Conservation (phyloP, 495 filamentous ascomycete genomes). For the Podospora tetraspora region DNA sequence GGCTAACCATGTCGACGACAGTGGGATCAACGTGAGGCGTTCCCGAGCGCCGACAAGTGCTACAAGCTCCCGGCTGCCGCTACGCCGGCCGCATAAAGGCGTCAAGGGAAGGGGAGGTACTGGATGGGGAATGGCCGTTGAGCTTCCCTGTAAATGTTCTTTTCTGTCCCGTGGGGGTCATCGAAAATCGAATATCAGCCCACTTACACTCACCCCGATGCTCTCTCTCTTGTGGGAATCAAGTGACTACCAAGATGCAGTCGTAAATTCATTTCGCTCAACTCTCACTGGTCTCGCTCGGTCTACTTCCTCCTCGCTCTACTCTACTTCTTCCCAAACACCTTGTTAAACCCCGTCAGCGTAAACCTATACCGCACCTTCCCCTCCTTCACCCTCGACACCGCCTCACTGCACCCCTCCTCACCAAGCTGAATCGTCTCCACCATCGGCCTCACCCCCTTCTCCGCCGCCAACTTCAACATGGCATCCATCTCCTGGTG, state of each 20-base stretch:
- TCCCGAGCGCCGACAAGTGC: neutral
- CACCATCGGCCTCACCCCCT: slow-evolving; percentile 66
- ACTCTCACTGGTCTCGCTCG: neutral
- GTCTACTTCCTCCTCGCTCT: slow-evolving; percentile 6
- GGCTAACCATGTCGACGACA: neutral
- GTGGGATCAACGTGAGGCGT: slow-evolving; percentile 5
- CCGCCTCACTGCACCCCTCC: slow-evolving; percentile 66
- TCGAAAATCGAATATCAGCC: neutral
- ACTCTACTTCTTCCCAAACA: slow-evolving; percentile 24
- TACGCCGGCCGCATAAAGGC: neutral
- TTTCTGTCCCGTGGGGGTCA: neutral
- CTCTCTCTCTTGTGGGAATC: neutral
- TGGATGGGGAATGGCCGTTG: neutral
- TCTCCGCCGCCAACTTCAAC: slow-evolving; percentile 69
- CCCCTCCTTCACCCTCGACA: slow-evolving; percentile 61
- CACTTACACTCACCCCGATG: neutral
- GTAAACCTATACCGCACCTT: slow-evolving; percentile 53
- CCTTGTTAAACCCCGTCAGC: slow-evolving; percentile 46
- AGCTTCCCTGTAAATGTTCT: neutral
- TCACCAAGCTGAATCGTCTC: slow-evolving; percentile 65
- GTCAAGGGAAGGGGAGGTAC: neutral
- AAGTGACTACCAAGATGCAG: neutral
- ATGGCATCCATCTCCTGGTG: slow-evolving; percentile 67
- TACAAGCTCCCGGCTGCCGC: slow-evolving; percentile 1
- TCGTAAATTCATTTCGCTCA: neutral